Evolutionary conservation across 2,329 filamentous ascomycete species (phyloP).

Genomic region (Cladosporium sp.): DNA sequence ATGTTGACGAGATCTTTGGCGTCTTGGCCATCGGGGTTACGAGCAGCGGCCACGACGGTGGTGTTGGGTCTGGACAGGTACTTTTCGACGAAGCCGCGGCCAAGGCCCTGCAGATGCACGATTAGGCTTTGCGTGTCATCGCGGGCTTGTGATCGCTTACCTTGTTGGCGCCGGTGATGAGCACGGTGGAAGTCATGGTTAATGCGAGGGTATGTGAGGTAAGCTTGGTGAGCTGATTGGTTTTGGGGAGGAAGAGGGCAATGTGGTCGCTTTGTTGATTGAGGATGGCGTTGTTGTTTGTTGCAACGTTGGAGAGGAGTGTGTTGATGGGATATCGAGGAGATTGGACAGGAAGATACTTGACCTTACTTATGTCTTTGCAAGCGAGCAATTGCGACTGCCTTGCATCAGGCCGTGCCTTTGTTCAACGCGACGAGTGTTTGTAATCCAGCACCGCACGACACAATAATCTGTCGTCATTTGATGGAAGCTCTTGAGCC

Average conservation of each 20-base stretch:
- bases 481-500: not conserved
- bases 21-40: not conserved
- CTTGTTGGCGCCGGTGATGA: conserved; percentile 3
- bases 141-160: not conserved
- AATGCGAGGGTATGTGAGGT: not conserved
- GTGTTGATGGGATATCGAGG: not conserved
- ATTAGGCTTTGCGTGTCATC: not conserved
- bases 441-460: not conserved
- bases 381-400: not conserved
- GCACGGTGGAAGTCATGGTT: conserved; percentile 1
- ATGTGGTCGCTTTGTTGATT: not conserved
- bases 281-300: not conserved
- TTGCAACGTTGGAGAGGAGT: not conserved
- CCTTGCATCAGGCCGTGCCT: not conserved
- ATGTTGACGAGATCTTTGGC: not conserved
- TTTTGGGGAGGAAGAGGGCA: not conserved
- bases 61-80: not conserved
- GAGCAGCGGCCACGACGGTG: not conserved
- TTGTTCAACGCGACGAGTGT: not conserved
- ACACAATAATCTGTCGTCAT: conserved; percentile 4
- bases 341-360: not conserved
- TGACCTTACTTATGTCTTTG: not conserved
- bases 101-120: not conserved
- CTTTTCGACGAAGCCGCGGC: not conserved
- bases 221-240: not conserved